Conservation (phyloP, 345 rosid species). For the Orychophragmus violaceus region DNA sequence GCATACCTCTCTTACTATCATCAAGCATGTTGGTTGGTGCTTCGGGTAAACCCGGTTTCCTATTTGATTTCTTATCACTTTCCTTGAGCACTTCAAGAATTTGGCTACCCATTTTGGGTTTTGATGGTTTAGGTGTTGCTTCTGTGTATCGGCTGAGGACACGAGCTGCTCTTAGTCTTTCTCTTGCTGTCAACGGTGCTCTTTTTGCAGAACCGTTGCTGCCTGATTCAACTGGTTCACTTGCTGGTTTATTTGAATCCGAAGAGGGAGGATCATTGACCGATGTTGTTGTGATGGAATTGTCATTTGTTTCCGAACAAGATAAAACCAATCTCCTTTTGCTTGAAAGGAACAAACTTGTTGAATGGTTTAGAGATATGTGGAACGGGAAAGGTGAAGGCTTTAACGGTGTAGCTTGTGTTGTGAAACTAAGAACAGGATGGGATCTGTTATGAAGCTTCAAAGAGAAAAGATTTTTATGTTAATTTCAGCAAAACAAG, state of each 20-base stretch:
- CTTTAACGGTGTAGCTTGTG: slow-evolving; percentile 1
- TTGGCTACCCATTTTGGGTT: slow-evolving; percentile 63
- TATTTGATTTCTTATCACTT: slow-evolving; percentile 63
- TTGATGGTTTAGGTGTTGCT: slow-evolving; percentile 46
- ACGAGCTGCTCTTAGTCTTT: slow-evolving; percentile 85
- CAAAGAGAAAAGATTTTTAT: too few relatives aligned
- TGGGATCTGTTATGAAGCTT: slow-evolving; percentile 16
- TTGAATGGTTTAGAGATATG: too few relatives aligned
- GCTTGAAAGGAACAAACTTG: slow-evolving; percentile 1
- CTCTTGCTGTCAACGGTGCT: slow-evolving; percentile 65
- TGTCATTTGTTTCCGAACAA: slow-evolving; percentile 40
- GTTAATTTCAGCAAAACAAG: too few relatives aligned
- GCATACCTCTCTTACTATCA: slow-evolving; percentile 83
- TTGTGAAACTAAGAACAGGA: background rate
- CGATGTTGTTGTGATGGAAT: slow-evolving; percentile 16
- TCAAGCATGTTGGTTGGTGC: slow-evolving; percentile 86
- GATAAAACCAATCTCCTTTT: slow-evolving; percentile 27
- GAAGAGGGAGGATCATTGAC: slow-evolving; percentile 8
- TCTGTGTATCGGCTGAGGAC: slow-evolving; percentile 58
- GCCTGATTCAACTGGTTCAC: slow-evolving; percentile 24
- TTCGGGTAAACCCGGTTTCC: slow-evolving; percentile 69
- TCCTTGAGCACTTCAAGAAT: slow-evolving; percentile 67
- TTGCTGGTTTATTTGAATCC: slow-evolving; percentile 25
- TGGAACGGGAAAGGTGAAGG: background rate
- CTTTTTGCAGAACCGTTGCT: slow-evolving; percentile 43